Conservation (phyloP, 345 rosid genomes). For the Populus alba region DNA sequence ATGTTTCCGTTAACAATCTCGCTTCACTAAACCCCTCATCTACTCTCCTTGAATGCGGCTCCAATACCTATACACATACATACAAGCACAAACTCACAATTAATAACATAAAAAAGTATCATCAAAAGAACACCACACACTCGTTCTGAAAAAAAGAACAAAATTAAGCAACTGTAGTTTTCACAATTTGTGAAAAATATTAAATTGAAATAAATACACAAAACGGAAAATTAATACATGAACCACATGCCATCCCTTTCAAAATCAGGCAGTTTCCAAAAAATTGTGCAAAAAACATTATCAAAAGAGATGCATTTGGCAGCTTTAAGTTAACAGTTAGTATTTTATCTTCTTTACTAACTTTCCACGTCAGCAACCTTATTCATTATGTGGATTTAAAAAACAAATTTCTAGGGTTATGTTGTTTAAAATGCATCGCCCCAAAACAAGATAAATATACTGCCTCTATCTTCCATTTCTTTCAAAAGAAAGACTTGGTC, state of each 20-base stretch:
- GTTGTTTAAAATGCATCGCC: too few relatives aligned
- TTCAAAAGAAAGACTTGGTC: too few relatives aligned
- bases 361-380: too few relatives aligned
- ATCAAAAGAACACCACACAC: too few relatives aligned
- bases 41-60: slow-evolving; percentile 75
- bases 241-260: not conserved
- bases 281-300: not conserved
- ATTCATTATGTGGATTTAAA: too few relatives aligned
- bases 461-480: too few relatives aligned
- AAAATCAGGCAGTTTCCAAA: not conserved
- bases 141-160: too few relatives aligned
- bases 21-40: slow-evolving; percentile 94
- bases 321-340: too few relatives aligned
- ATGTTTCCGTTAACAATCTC: slow-evolving; percentile 59
- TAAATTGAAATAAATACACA: not conserved
- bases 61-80: slow-evolving; percentile 55
- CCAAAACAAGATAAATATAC: too few relatives aligned
- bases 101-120: not conserved
- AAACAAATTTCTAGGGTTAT: too few relatives aligned
- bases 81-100: not conserved
- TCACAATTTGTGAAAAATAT: not conserved
- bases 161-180: not conserved
- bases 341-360: too few relatives aligned
- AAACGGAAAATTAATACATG: not conserved
- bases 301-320: too few relatives aligned